phyloP scores from a whole-genome alignment of 2,329 filamentous ascomycete genomes.

The Westerdykella sp. region DNA sequence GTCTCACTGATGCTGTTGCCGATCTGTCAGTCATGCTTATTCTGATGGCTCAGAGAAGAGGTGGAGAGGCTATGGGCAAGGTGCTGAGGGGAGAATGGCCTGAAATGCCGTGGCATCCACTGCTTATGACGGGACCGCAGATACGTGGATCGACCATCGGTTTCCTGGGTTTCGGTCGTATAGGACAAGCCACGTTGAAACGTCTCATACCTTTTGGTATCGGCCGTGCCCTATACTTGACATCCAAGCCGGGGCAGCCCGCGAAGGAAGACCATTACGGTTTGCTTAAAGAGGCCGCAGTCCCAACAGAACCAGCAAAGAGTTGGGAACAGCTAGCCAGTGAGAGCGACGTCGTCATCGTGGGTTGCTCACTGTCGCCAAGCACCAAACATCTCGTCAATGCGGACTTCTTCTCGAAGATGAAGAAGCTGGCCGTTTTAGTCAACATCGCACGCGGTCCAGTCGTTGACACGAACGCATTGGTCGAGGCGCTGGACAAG shows the following conservation, averaged over 20 bases:
- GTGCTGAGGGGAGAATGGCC: constrained; percentile 24
- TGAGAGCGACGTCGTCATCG: constrained; percentile 28
- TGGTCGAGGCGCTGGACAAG: constrained; percentile 46
- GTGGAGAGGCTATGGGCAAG: constrained; percentile 20
- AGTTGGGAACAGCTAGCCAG: constrained; percentile 18
- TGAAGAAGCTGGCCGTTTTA: constrained; percentile 49
- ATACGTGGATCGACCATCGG: constrained; percentile 20
- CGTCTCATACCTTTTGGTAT: constrained; percentile 25
- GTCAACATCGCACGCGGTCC: constrained; percentile 54
- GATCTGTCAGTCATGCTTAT: constrained; percentile 27
- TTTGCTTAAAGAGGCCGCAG: constrained; percentile 11
- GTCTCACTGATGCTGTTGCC: constrained; percentile 27
- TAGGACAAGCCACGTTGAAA: constrained; percentile 22
- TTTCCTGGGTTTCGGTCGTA: constrained; percentile 27
- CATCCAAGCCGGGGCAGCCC: constrained; percentile 19
- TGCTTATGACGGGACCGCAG: constrained; percentile 26
- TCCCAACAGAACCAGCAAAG: constrained; percentile 17
- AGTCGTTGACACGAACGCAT: constrained; percentile 50
- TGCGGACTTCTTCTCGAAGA: constrained; percentile 37
- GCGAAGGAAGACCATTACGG: constrained; percentile 21
- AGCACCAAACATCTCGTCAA: constrained; percentile 24
- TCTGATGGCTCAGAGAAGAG: constrained; percentile 28
- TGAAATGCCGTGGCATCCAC: constrained; percentile 26
- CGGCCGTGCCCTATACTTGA: constrained; percentile 20
- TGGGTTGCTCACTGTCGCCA: constrained; percentile 23